Percentiles rank a stretch among this genome's conserved stretches.
These are phyloP conservation scores for Globisporangium takayamanum DNA, from an alignment of 352 stramenopile genomes.

Conservation along the genomic window DNA sequence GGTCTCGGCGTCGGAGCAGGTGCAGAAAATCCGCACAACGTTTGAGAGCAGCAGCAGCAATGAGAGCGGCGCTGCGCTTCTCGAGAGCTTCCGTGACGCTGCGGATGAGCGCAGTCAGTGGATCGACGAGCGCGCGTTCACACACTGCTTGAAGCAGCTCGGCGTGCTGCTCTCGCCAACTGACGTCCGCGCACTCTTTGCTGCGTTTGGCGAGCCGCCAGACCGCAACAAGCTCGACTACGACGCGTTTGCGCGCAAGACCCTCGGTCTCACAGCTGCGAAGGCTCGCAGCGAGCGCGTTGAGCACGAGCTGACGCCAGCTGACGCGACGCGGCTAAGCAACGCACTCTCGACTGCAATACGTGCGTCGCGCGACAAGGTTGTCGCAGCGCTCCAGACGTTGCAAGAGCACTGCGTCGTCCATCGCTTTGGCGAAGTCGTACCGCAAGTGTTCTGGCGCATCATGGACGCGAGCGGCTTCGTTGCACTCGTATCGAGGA, in stretches of 20 bases:
- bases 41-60: conserved; percentile 13
- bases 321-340: conserved; percentile 28
- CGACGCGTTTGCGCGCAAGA: conserved; percentile 16
- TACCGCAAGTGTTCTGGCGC: conserved; percentile 29
- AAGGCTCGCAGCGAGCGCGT: not conserved
- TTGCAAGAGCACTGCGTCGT: conserved; percentile 54
- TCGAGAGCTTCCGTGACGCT: conserved; percentile 14
- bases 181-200: conserved; percentile 23
- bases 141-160: conserved; percentile 23
- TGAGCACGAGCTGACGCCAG: conserved; percentile 14
- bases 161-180: conserved; percentile 17
- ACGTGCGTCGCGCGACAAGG: conserved; percentile 23
- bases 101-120: conserved; percentile 5
- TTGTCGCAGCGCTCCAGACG: conserved; percentile 23
- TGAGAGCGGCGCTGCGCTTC: conserved; percentile 7
- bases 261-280: conserved; percentile 8
- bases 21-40: conserved; percentile 14
- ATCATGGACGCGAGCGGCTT: conserved; percentile 44
- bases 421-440: conserved; percentile 31
- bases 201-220: conserved; percentile 13
- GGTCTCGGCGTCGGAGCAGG: conserved; percentile 4
- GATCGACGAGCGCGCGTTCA: conserved; percentile 22
- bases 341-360: conserved; percentile 22
- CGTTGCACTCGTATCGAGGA: conserved; percentile 31
- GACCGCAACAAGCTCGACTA: conserved; percentile 22